A percentile compares a stretch with the other conserved stretches of the same genome.
Conservation (phyloP, 345 rosid species). For the Atalantia buxifolia region DNA sequence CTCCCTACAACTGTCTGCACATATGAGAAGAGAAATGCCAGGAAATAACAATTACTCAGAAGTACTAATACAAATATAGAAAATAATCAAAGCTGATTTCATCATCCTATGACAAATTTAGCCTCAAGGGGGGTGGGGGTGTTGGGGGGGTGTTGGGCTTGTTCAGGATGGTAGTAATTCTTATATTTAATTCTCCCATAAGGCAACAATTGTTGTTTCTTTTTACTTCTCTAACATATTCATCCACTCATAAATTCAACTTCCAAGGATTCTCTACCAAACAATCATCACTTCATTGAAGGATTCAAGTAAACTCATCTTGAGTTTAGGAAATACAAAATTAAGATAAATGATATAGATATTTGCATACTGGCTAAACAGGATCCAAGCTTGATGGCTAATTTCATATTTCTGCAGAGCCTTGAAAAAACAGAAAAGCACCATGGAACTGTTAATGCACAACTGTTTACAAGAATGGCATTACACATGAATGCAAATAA, state of each 20-base stretch:
- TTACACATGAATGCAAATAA: neutral
- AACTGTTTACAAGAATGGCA: neutral
- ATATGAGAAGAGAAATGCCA: neutral
- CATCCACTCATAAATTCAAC: neutral
- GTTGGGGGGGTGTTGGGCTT: neutral
- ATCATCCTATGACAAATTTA: neutral
- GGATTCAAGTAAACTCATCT: neutral
- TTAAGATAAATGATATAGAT: neutral
- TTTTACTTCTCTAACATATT: neutral
- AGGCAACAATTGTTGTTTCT: no score
- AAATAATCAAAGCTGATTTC: neutral
- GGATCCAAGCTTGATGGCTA: neutral
- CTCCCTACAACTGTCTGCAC: neutral
- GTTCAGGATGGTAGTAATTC: no score
- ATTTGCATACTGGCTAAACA: neutral
- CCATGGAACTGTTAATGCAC: neutral
- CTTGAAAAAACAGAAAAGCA: neutral
- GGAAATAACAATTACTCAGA: neutral
- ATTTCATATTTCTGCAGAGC: neutral
- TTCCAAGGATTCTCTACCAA: neutral
- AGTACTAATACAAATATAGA: neutral
- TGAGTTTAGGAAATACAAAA: neutral
- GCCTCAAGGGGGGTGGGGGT: neutral
- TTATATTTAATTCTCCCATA: neutral
- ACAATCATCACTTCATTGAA: neutral